A percentile compares a stretch with the other conserved stretches of the same genome.
Conservation (phyloP, 2,329 filamentous ascomycete genomes). For the Calonectria pseudoturangicola region DNA sequence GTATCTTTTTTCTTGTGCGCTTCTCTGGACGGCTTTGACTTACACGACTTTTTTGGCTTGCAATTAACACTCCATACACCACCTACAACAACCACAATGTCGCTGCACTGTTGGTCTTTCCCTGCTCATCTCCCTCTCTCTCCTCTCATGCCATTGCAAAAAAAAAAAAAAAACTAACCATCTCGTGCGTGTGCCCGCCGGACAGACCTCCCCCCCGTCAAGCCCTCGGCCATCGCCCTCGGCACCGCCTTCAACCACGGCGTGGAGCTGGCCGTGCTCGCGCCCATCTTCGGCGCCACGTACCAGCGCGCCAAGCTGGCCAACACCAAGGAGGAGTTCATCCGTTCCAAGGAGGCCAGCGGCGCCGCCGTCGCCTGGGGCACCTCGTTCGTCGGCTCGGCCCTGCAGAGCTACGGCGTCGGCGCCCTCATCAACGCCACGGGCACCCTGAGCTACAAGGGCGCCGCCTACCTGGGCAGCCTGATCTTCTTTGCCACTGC, state of each 20-base stretch:
- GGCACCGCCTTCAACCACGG: conserved; percentile 97
- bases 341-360: conserved; percentile 93
- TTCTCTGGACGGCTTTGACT: conserved; percentile 27
- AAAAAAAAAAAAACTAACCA: conserved; percentile 7
- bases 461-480: conserved; percentile 92
- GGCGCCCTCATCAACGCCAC: conserved; percentile 95
- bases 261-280: conserved; percentile 89
- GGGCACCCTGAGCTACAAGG: conserved; percentile 96
- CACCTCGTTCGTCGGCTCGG: conserved; percentile 91
- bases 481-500: conserved; percentile 94
- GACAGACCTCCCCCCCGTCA: conserved; percentile 82
- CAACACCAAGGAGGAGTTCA: conserved; percentile 97
- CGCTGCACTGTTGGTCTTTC: conserved; percentile 73
- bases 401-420: conserved; percentile 91
- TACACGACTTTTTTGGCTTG: conserved; percentile 21
- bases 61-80: conserved; percentile 6
- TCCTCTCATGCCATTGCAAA: not conserved
- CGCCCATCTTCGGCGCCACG: conserved; percentile 93
- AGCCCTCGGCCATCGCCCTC: conserved; percentile 97
- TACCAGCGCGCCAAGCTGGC: conserved; percentile 94
- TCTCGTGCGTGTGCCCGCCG: not conserved
- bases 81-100: conserved; percentile 65
- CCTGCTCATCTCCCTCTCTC: conserved; percentile 10
- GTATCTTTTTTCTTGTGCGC: conserved; percentile 32
- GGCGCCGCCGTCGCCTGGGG: conserved; percentile 93